Evolutionary conservation across 2,329 filamentous ascomycete genomes (phyloP), one percentile per base, ranked within the genome.

Genomic region (Tolypocladium paradoxum): DNA sequence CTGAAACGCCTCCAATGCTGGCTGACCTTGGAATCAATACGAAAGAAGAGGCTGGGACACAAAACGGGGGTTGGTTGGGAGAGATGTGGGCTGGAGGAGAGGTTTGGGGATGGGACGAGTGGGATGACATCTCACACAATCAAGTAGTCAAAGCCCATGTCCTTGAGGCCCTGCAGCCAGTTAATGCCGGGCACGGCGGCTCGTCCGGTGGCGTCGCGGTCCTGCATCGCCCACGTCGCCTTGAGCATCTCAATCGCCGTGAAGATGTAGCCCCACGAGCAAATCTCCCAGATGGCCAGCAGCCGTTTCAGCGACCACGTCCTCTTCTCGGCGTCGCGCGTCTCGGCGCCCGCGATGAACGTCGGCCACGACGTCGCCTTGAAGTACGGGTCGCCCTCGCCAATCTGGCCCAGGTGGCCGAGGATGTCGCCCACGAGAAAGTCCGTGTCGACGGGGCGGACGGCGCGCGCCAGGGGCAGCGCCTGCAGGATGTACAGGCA

Each of bases 311-410:
- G 66, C n/a, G 76, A 72, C 78, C 78, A 81, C 3, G 65, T 68
- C 38, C 78, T 69, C 53, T 73, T 74, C 36, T 68, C 65, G 0
- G 67, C 63, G 51, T 77, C 71, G 43, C 71, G 70, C 4, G 76
- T 75, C 59, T 82, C 79, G 0, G 78, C 78, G 1, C 79, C 79
- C 2, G 76, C 77, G 33, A 83, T 73, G 57, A 82, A 82, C 0
- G 78, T 70, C 1, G 79, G 78, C 79, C 79, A 83, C n/a, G 76
- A 76, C 3, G 78, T 80, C 8, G 76, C 79, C 61, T 81, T 82
- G 68, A 80, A 82, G 43, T 81, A 71, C 7, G 73, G 71, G 58
- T 79, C 76, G 3, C 69, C 63, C 22, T 73, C 70, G 31, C 68
- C 69, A 36, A 83, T 71, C 51, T 70, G 66, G 6, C 72, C 73